Evolutionary conservation across 345 rosid species (phyloP).

Genomic region (Citropsis articulata): DNA sequence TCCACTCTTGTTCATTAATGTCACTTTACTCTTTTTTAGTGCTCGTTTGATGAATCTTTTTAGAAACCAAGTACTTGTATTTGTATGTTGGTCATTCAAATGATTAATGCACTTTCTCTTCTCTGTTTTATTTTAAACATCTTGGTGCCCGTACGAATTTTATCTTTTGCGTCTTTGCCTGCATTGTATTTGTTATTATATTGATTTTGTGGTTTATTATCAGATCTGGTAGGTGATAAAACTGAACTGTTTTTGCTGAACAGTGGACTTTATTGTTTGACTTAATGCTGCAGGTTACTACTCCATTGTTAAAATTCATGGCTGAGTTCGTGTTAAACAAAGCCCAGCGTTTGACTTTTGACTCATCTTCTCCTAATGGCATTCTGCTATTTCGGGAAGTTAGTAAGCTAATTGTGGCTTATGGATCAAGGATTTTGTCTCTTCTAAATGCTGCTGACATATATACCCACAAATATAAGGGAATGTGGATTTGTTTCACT

Average conservation of each 20-base stretch:
- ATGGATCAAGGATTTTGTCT: conserved; percentile 91
- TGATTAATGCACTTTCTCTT: too few relatives aligned
- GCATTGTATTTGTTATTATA: not conserved
- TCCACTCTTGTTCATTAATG: too few relatives aligned
- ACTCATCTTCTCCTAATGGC: conserved; percentile 97
- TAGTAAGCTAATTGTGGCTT: conserved; percentile 93
- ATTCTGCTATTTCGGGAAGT: conserved; percentile 99
- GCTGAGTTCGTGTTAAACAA: conserved; percentile 98
- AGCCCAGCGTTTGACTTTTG: conserved; percentile 92
- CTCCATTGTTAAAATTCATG: conserved; percentile 93
- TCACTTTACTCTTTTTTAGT: too few relatives aligned
- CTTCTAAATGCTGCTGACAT: conserved; percentile 93
- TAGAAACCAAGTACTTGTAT: too few relatives aligned
- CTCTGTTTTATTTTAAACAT: too few relatives aligned
- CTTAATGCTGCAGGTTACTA: conserved; percentile 72
- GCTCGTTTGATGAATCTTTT: too few relatives aligned
- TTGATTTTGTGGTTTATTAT: not conserved
- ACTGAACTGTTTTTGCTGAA: not conserved
- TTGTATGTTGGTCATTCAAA: too few relatives aligned
- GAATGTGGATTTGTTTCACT: conserved; percentile 91
- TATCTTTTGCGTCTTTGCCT: not conserved
- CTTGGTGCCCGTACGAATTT: not conserved
- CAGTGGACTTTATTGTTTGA: conserved; percentile 11
- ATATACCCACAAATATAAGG: conserved; percentile 95
- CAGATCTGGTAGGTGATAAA: not conserved